phyloP scores from a whole-genome alignment of 176 grass and related monocot genomes.

The Bolboschoenus planiculmis region DNA sequence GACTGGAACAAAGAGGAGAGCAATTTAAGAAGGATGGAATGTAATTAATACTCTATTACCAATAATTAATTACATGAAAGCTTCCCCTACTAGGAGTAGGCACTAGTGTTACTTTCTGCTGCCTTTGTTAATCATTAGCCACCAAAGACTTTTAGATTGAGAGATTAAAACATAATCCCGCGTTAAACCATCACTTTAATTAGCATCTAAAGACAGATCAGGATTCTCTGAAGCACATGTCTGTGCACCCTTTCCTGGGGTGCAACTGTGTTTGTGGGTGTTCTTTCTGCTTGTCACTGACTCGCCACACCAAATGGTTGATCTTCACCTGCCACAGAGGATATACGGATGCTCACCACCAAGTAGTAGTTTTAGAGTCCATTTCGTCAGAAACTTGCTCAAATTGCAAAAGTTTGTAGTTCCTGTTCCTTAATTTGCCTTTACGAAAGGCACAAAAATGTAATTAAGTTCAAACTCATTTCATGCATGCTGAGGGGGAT shows the following conservation, averaged over 20 bases:
- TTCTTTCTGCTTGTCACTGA: neutral
- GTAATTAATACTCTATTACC: slow-evolving; percentile 8
- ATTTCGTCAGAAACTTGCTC: neutral
- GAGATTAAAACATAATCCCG: neutral
- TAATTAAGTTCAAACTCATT: neutral
- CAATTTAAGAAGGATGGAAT: neutral
- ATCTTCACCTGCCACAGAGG: neutral
- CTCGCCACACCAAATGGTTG: neutral
- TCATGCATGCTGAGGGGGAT: neutral
- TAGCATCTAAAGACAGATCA: neutral
- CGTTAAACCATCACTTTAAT: neutral
- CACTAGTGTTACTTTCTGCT: neutral
- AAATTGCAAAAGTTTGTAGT: neutral
- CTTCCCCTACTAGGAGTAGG: neutral
- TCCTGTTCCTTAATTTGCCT: slow-evolving; percentile 4
- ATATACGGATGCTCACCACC: neutral
- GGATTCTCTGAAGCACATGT: neutral
- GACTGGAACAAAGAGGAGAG: neutral
- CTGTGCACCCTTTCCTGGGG: neutral
- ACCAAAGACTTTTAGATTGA: slow-evolving; percentile 2
- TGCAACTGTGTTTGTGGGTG: neutral
- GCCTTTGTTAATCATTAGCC: neutral
- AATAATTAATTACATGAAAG: slow-evolving; percentile 14
- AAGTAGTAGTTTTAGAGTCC: neutral
- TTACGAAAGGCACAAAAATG: neutral